Conservation (phyloP, 805 yeast species). For the Metschnikowia shivogae region DNA sequence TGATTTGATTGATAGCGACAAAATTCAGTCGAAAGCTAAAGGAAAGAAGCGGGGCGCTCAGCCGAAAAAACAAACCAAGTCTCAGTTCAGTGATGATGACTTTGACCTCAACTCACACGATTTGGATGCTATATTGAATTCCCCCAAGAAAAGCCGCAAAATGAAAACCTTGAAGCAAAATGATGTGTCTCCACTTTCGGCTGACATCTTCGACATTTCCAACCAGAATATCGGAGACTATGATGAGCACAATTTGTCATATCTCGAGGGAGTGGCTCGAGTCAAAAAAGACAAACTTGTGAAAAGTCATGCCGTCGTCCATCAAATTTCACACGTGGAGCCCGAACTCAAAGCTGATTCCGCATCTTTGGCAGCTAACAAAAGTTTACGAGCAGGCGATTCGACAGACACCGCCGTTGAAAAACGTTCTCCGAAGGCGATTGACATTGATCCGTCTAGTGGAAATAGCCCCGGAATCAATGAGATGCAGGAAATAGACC, state of each 20-base stretch:
- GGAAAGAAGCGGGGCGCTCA: background rate
- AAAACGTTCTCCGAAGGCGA: background rate
- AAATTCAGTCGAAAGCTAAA: background rate
- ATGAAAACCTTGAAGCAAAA: conserved; percentile 13
- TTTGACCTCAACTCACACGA: conserved; percentile 17
- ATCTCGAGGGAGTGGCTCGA: conserved; percentile 19
- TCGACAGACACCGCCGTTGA: background rate
- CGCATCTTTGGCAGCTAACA: background rate
- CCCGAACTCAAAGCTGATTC: background rate
- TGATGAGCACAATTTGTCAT: conserved; percentile 28
- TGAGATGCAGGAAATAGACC: background rate
- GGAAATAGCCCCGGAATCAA: background rate
- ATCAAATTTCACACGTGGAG: background rate
- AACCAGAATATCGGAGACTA: conserved; percentile 34
- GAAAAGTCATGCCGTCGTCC: background rate
- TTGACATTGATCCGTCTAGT: background rate
- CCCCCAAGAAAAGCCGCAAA: conserved; percentile 24
- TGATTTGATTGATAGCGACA: background rate
- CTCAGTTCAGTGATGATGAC: conserved; percentile 16
- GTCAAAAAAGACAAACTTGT: background rate
- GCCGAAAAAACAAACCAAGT: conserved; percentile 3
- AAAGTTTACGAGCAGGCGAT: background rate
- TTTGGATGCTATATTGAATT: conserved; percentile 17
- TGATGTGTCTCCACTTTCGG: conserved; percentile 12
- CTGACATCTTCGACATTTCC: conserved; percentile 23